Conservation (phyloP, 306 rosid species). For the Pterocarpus santalinus region DNA sequence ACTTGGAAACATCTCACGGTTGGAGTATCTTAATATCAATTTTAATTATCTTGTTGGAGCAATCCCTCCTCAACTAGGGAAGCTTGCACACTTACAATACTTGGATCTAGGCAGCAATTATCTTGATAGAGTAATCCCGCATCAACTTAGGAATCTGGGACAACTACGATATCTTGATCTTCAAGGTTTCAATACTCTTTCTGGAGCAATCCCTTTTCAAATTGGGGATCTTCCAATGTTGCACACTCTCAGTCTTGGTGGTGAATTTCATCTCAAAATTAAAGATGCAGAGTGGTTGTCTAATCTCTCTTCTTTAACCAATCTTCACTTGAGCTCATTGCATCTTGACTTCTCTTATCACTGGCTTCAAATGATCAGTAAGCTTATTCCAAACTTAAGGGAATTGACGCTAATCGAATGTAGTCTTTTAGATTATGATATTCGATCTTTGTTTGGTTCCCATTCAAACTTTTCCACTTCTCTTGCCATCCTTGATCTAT, state of each 20-base stretch:
- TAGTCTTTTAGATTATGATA: neutral
- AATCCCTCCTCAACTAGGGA: constrained; percentile 7
- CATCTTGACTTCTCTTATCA: neutral
- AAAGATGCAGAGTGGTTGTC: neutral
- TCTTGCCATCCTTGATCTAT: constrained; percentile 33
- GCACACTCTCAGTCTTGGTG: neutral
- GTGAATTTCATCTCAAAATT: neutral
- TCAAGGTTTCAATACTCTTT: fast-evolving
- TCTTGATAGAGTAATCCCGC: neutral
- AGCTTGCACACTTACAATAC: neutral
- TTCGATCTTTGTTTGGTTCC: neutral
- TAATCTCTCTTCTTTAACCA: neutral
- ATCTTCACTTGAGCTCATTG: neutral
- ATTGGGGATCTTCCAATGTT: constrained; percentile 1
- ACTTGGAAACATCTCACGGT: neutral
- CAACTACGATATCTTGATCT: neutral
- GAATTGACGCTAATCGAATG: neutral
- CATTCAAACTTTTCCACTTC: neutral
- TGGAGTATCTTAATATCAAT: neutral
- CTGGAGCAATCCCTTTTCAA: constrained; percentile 13
- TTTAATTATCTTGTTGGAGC: neutral
- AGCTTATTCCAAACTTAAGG: neutral
- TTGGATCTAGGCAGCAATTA: neutral
- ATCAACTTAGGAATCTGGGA: neutral
- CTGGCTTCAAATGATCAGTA: neutral